phyloP scores from a whole-genome alignment of 495 filamentous ascomycete species.

The Pyrenula massariospora region DNA sequence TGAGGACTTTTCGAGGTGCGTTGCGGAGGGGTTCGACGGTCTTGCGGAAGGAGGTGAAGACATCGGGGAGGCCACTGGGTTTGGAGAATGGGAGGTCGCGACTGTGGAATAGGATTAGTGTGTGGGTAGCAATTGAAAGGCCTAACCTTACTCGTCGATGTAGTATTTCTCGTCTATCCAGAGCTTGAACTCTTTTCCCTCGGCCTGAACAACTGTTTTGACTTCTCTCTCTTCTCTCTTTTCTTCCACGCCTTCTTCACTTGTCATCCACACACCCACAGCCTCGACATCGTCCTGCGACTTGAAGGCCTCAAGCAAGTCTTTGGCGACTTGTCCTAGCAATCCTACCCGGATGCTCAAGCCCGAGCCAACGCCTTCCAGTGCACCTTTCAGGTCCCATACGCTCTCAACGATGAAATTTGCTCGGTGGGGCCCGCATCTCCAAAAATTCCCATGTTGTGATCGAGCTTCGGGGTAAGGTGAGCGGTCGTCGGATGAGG shows the following conservation, averaged over 20 bases:
- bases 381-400: slow-evolving; percentile 50
- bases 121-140: not conserved
- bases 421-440: slow-evolving; percentile 55
- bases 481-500: slow-evolving; percentile 15
- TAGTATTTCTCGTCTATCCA: slow-evolving; percentile 66
- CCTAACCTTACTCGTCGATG: slow-evolving; percentile 52
- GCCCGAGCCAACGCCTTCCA: slow-evolving; percentile 42
- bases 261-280: slow-evolving; percentile 55
- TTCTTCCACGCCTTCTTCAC: slow-evolving; percentile 54
- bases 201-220: slow-evolving; percentile 27
- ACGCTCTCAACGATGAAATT: slow-evolving; percentile 56
- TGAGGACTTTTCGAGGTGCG: slow-evolving; percentile 37
- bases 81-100: slow-evolving; percentile 40
- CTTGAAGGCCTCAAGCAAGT: slow-evolving; percentile 35
- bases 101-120: slow-evolving; percentile 17
- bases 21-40: slow-evolving; percentile 50
- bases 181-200: slow-evolving; percentile 41
- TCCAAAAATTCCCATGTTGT: slow-evolving; percentile 45
- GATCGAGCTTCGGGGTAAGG: slow-evolving; percentile 51
- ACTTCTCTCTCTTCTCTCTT: slow-evolving; percentile 44
- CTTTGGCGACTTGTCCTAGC: slow-evolving; percentile 36
- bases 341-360: slow-evolving; percentile 52
- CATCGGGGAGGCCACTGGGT: slow-evolving; percentile 44
- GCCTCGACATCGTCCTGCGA: slow-evolving; percentile 27
- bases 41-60: slow-evolving; percentile 60